These are phyloP conservation scores for Ceratobasidium sp. DNA, from an alignment of 1,284 basidiomycete genomes.

Conservation along the genomic window DNA sequence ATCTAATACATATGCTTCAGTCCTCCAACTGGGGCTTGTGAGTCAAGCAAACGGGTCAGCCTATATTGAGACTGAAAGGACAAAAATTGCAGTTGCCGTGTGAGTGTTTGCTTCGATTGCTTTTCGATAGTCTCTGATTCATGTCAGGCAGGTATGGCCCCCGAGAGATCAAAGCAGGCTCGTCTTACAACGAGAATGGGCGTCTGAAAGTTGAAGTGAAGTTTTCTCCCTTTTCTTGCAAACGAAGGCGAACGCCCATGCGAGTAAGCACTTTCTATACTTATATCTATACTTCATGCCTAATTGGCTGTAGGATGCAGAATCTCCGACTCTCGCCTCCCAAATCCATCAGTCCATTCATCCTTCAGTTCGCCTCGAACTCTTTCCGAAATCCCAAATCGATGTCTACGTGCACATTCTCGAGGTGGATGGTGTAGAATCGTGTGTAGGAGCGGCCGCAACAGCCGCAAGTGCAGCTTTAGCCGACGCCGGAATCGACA, in stretches of 20 bases:
- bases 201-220: conserved; percentile 95
- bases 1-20: conserved; percentile 58
- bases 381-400: conserved; percentile 92
- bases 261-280: conserved; percentile 66
- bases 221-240: conserved; percentile 92
- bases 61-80: conserved; percentile 89
- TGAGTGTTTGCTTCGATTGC: conserved; percentile 57
- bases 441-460: conserved; percentile 83
- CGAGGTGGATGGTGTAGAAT: conserved; percentile 88
- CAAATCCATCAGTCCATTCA: conserved; percentile 88
- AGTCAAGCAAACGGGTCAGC: conserved; percentile 94
- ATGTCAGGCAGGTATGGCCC: conserved; percentile 82
- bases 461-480: conserved; percentile 92
- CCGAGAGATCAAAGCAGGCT: conserved; percentile 78
- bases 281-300: conserved; percentile 30
- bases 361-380: conserved; percentile 86
- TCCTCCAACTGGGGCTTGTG: conserved; percentile 88
- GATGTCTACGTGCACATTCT: conserved; percentile 93
- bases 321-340: conserved; percentile 85
- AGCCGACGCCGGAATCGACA: conserved; percentile 87
- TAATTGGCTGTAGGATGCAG: conserved; percentile 76
- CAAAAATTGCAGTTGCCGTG: conserved; percentile 96
- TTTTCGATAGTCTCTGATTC: background rate
- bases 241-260: conserved; percentile 80
- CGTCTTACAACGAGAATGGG: conserved; percentile 85